Conservation (phyloP, 2,329 filamentous ascomycete species). For the Pseudogymnoascus sp. region DNA sequence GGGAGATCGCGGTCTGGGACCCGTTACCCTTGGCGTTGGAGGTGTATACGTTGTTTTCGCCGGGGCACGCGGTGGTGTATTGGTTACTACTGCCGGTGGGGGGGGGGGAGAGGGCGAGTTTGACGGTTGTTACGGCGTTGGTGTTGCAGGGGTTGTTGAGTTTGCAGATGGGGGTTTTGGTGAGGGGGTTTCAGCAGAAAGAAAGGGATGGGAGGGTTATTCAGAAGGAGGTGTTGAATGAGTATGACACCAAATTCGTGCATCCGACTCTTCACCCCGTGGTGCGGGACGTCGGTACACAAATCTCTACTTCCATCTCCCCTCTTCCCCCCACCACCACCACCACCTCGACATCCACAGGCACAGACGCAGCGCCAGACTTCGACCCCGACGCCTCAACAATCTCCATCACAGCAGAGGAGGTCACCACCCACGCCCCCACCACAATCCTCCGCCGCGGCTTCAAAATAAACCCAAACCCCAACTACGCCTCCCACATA, state of each 20-base stretch:
- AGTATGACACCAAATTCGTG: constrained; percentile 94
- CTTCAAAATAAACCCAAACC: constrained; percentile 76
- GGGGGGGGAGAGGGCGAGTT: constrained; percentile 69
- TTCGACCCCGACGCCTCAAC: constrained; percentile 25
- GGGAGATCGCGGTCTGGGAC: constrained; percentile 92
- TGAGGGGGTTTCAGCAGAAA: constrained; percentile 70
- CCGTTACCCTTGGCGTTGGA: constrained; percentile 75
- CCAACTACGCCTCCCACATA: constrained; percentile 65
- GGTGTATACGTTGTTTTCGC: constrained; percentile 85
- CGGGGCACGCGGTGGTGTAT: constrained; percentile 86
- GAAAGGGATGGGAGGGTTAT: constrained; percentile 76
- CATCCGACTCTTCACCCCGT: constrained; percentile 78
- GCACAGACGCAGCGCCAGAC: constrained; percentile 24
- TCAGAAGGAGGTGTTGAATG: constrained; percentile 83
- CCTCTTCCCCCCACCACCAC: background rate
- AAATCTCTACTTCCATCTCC: constrained; percentile 44
- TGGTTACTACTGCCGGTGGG: constrained; percentile 76
- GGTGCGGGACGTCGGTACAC: constrained; percentile 70
- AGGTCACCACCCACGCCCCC: constrained; percentile 53
- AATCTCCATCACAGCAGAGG: constrained; percentile 21
- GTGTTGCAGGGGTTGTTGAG: constrained; percentile 67
- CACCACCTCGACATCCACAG: constrained; percentile 15
- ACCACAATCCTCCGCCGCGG: constrained; percentile 59
- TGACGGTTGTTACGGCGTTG: constrained; percentile 78
- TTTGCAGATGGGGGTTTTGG: constrained; percentile 64